Conservation (phyloP, 2,329 filamentous ascomycete species). For the Aphanocladium album region DNA sequence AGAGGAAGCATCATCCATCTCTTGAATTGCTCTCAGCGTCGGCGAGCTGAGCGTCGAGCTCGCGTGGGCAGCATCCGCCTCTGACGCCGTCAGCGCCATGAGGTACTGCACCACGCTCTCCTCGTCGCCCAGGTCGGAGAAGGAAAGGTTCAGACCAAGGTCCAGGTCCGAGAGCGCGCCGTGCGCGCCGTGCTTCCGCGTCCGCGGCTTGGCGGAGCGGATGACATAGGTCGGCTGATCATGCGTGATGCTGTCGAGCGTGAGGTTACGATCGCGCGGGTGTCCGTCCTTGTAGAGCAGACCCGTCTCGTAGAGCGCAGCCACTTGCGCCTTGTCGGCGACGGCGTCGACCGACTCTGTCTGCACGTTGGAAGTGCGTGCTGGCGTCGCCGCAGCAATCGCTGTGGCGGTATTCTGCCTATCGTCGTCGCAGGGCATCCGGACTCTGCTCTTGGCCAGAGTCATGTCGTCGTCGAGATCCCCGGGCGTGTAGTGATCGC, state of each 20-base stretch:
- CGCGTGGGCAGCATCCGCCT: background rate
- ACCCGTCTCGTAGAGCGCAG: background rate
- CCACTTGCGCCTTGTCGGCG: slow-evolving; percentile 1
- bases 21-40: slow-evolving; percentile 2
- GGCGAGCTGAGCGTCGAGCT: slow-evolving; percentile 9
- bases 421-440: slow-evolving; percentile 2
- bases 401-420: background rate
- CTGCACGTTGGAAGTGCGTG: background rate
- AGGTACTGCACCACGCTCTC: slow-evolving; percentile 3
- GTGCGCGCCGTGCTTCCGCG: background rate
- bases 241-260: slow-evolving; percentile 4
- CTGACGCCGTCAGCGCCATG: slow-evolving; percentile 4
- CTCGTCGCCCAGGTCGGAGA: slow-evolving; percentile 1
- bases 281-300: background rate
- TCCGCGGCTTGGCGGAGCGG: background rate
- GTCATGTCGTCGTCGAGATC: slow-evolving; percentile 6
- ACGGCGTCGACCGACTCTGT: background rate
- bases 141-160: background rate
- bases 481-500: background rate
- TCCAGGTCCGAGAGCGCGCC: background rate
- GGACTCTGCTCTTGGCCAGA: slow-evolving; percentile 1
- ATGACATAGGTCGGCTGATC: slow-evolving; percentile 3
- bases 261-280: background rate
- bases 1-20: background rate
- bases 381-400: background rate